Evolutionary conservation across 1,139 yeast species (phyloP).

Genomic region (Candida dubliniensis): DNA sequence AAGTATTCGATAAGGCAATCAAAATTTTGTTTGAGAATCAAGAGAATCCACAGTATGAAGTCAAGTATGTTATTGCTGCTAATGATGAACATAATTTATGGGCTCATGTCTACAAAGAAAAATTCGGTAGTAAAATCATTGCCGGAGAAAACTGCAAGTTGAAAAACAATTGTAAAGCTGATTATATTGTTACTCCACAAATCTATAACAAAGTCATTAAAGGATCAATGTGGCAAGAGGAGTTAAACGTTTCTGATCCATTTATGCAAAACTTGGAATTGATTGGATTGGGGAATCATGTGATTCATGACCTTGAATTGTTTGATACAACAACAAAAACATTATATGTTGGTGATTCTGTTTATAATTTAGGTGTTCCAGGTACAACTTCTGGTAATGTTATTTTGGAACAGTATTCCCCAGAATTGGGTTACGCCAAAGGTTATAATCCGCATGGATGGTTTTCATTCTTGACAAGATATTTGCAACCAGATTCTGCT

Average conservation of each 20-base stretch:
- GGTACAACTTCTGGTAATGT: slow-evolving; percentile 13
- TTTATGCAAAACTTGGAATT: slow-evolving; percentile 40
- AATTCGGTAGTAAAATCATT: slow-evolving; percentile 10
- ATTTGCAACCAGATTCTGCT: slow-evolving; percentile 29
- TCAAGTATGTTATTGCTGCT: slow-evolving; percentile 11
- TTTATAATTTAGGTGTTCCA: slow-evolving; percentile 38
- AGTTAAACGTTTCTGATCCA: slow-evolving; percentile 23
- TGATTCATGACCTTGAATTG: slow-evolving; percentile 48
- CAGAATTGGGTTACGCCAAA: slow-evolving; percentile 35
- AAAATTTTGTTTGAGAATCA: neutral
- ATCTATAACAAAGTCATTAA: slow-evolving; percentile 56
- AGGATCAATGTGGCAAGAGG: slow-evolving; percentile 48
- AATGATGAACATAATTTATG: slow-evolving; percentile 12
- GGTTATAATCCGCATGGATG: slow-evolving; percentile 32
- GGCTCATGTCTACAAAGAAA: slow-evolving; percentile 11
- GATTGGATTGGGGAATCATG: slow-evolving; percentile 46
- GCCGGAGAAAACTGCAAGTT: slow-evolving; percentile 6
- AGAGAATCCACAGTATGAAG: slow-evolving; percentile 1
- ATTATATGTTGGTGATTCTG: slow-evolving; percentile 48
- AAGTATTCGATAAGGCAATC: slow-evolving; percentile 13
- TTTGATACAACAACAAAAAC: slow-evolving; percentile 41
- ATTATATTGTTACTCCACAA: slow-evolving; percentile 41
- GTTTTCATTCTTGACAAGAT: slow-evolving; percentile 25
- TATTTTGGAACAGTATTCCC: slow-evolving; percentile 25
- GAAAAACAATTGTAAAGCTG: slow-evolving; percentile 1